These are phyloP conservation scores for Plectosphaerella sp. DNA, from an alignment of 2,329 filamentous ascomycete species.

Conservation along the genomic window DNA sequence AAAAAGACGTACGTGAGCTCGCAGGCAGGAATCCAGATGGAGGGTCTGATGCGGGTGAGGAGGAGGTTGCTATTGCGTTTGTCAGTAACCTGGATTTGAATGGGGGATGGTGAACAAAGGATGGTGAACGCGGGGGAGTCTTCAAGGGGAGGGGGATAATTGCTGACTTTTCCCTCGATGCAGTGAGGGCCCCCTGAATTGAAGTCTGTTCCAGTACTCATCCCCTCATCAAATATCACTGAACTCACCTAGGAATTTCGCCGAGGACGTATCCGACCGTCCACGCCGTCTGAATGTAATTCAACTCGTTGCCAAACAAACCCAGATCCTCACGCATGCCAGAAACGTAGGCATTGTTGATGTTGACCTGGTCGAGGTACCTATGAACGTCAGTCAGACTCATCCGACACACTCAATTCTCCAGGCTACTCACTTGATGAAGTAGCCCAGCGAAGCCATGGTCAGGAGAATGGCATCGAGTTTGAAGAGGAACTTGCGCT, in stretches of 20 bases:
- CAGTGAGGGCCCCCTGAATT: too few relatives aligned
- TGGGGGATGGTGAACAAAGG: background rate
- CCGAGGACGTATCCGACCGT: slow-evolving; percentile 19
- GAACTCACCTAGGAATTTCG: slow-evolving; percentile 16
- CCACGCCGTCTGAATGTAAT: slow-evolving; percentile 21
- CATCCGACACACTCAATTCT: background rate
- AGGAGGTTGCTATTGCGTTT: slow-evolving; percentile 21
- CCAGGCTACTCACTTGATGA: slow-evolving; percentile 14
- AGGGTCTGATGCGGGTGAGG: slow-evolving; percentile 24
- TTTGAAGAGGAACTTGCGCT: slow-evolving; percentile 35
- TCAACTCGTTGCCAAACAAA: slow-evolving; percentile 21
- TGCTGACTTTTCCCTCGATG: too few relatives aligned
- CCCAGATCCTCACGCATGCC: slow-evolving; percentile 20
- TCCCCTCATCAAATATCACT: background rate
- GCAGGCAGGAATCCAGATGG: slow-evolving; percentile 22
- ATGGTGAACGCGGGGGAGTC: too few relatives aligned
- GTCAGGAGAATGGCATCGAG: slow-evolving; percentile 33
- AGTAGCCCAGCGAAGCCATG: slow-evolving; percentile 24
- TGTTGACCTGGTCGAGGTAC: slow-evolving; percentile 23
- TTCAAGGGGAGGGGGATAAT: too few relatives aligned
- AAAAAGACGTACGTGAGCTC: slow-evolving; percentile 11
- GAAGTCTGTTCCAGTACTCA: background rate
- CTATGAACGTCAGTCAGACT: background rate
- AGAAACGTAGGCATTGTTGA: slow-evolving; percentile 27
- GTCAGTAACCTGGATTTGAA: slow-evolving; percentile 6